phyloP scores from a whole-genome alignment of 108 stramenopile genomes.

The Conticribra guillardii region DNA sequence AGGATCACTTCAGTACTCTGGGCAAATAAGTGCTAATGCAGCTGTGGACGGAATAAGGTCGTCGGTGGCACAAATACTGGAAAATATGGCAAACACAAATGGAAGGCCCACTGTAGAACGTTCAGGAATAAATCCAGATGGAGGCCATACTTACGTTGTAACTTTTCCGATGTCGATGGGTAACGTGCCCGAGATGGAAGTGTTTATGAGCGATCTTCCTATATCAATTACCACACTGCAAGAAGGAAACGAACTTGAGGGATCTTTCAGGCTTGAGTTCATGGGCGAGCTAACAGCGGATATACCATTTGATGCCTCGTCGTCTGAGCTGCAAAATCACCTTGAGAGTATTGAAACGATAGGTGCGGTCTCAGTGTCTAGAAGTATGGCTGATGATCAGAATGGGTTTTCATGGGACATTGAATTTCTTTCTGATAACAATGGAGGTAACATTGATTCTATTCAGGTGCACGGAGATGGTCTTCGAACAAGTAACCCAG shows the following conservation, averaged over 20 bases:
- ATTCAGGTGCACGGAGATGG: constrained; percentile 51
- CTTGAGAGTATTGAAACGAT: constrained; percentile 61
- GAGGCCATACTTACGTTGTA: constrained; percentile 68
- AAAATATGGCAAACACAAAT: constrained; percentile 63
- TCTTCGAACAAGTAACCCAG: constrained; percentile 47
- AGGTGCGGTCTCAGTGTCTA: constrained; percentile 61
- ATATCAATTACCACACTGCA: constrained; percentile 57
- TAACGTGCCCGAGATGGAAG: constrained; percentile 70
- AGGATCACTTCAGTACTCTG: constrained; percentile 65
- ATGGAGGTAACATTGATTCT: constrained; percentile 58
- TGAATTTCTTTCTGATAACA: constrained; percentile 68
- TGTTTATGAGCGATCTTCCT: constrained; percentile 60
- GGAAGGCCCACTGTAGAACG: constrained; percentile 47
- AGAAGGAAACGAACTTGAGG: constrained; percentile 76
- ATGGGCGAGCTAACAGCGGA: constrained; percentile 66
- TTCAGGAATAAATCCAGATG: constrained; percentile 46
- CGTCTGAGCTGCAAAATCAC: constrained; percentile 50
- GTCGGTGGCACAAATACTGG: constrained; percentile 58
- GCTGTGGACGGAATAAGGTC: constrained; percentile 45
- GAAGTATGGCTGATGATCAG: constrained; percentile 54
- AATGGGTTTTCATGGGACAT: constrained; percentile 60
- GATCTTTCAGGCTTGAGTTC: constrained; percentile 70
- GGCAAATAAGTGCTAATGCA: constrained; percentile 64
- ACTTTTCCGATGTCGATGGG: constrained; percentile 74
- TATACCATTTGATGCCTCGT: constrained; percentile 67